Percentiles rank a stretch among this genome's conserved stretches.
Conservation (phyloP, 2,329 filamentous ascomycete species). For the Fusarium tjaetaba region DNA sequence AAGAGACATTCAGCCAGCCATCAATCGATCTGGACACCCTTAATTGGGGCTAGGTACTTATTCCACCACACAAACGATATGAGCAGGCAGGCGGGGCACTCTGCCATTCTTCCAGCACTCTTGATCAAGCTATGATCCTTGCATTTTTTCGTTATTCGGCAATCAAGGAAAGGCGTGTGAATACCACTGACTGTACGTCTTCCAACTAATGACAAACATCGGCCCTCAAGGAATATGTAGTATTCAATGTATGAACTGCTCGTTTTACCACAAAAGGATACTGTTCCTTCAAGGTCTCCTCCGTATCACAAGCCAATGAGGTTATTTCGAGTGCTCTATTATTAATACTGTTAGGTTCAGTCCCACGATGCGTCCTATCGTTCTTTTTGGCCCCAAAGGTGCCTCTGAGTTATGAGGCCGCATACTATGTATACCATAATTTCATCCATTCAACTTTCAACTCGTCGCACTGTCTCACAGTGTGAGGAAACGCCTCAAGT, state of each 20-base stretch:
- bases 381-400: not conserved
- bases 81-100: conserved; percentile 18
- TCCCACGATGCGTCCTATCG: not conserved
- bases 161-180: conserved; percentile 8
- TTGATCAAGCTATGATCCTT: conserved; percentile 19
- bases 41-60: conserved; percentile 6
- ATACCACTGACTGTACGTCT: not conserved
- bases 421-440: conserved; percentile 5
- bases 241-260: not conserved
- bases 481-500: conserved; percentile 26
- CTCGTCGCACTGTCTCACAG: conserved; percentile 28
- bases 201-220: not conserved
- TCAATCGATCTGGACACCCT: not conserved
- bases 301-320: not conserved
- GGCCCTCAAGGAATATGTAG: not conserved
- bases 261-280: not conserved
- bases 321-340: not conserved
- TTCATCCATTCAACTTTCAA: not conserved
- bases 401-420: conserved; percentile 16
- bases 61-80: conserved; percentile 23
- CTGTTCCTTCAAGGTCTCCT: not conserved
- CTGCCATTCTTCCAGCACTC: conserved; percentile 7
- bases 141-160: conserved; percentile 11
- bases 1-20: conserved; percentile 23
- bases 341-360: not conserved